Base-by-base conservation (phyloP, 257 asterid genomes). In the Fraxinus anomala region DNA sequence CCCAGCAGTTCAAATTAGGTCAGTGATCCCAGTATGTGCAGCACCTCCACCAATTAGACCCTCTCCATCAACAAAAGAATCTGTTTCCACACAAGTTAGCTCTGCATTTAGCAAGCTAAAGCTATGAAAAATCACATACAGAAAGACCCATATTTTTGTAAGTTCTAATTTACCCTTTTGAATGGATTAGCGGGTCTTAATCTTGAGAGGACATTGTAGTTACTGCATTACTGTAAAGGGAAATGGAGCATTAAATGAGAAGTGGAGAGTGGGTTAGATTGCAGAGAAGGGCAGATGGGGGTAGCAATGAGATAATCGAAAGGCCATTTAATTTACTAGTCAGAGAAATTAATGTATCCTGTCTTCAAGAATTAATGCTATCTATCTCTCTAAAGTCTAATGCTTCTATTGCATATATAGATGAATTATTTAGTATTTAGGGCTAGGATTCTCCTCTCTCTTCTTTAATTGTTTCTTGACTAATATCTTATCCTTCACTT, bases 1-100 rank as follows among this genome's bases (percentile, higher is more conserved):
- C 26, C 92, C 92, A 1, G 92, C 90, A n/a, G 90, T 88, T 76
- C 90, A 88, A 70, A 80, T 88, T 4, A 85, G 92, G 81, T 88
- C 92, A 47, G 89, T 88, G 39, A 80, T 86, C 47, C 92, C 89
- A 75, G 89, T 88, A 3, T 86, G 88, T 26, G 88, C 92, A 26
- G 85, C 92, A 72, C 89, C 54, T 13, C n/a, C 19, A 13, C 54
- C 68, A 47, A 40, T 34, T 24, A 79, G 68, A 0, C 24, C 73
- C 65, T 16, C 74, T 4, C 10, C 82, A 11, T 39, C 83, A 36
- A 13, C 34, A 1, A 56, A 77, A 44, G 76, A 33, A 51, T 39
- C 77, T n/a, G 9, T 40, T 61, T 30, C 78, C 9, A 14, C 72
- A 14, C 7, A 85, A 82, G 68, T 16, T 84, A 24, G 84, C 80